phyloP scores from a whole-genome alignment of 1,139 yeast genomes.

The Yamadazyma triangularis region DNA sequence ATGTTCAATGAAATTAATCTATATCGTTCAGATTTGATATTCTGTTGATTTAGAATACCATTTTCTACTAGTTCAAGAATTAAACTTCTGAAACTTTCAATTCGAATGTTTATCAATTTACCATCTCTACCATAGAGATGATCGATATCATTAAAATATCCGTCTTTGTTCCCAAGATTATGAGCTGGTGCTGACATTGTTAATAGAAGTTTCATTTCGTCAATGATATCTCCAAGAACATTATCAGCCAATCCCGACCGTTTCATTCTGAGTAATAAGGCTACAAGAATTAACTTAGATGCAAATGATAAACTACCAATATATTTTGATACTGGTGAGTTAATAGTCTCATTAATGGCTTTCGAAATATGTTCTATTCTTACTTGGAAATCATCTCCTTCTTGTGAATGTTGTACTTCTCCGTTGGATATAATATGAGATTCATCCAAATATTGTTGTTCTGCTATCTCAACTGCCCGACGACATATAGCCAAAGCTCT shows the following conservation, averaged over 20 bases:
- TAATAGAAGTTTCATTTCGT: slow-evolving; percentile 56
- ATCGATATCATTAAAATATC: slow-evolving; percentile 2
- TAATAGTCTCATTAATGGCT: slow-evolving; percentile 78
- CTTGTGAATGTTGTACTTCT: slow-evolving; percentile 9
- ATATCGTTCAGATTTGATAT: slow-evolving; percentile 62
- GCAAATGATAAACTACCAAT: slow-evolving; percentile 60
- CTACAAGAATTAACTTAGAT: slow-evolving; percentile 66
- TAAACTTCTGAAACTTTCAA: slow-evolving; percentile 46
- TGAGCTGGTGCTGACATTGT: slow-evolving; percentile 23
- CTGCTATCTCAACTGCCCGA: slow-evolving; percentile 88
- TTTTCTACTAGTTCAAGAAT: slow-evolving; percentile 69
- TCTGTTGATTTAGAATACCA: slow-evolving; percentile 70
- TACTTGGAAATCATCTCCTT: slow-evolving; percentile 48
- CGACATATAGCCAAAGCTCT: slow-evolving; percentile 86
- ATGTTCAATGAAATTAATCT: slow-evolving; percentile 60
- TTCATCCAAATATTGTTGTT: slow-evolving; percentile 36
- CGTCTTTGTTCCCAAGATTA: slow-evolving; percentile 3
- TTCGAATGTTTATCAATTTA: slow-evolving; percentile 19
- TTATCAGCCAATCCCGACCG: slow-evolving; percentile 72
- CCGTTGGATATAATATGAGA: slow-evolving; percentile 12
- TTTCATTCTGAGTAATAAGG: slow-evolving; percentile 59
- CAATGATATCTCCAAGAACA: slow-evolving; percentile 69
- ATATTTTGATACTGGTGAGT: slow-evolving; percentile 63
- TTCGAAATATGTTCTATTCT: slow-evolving; percentile 65
- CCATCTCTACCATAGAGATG: not conserved